Base-by-base conservation (phyloP, 2,329 filamentous ascomycete genomes). In the Fusarium cyanostomum region DNA sequence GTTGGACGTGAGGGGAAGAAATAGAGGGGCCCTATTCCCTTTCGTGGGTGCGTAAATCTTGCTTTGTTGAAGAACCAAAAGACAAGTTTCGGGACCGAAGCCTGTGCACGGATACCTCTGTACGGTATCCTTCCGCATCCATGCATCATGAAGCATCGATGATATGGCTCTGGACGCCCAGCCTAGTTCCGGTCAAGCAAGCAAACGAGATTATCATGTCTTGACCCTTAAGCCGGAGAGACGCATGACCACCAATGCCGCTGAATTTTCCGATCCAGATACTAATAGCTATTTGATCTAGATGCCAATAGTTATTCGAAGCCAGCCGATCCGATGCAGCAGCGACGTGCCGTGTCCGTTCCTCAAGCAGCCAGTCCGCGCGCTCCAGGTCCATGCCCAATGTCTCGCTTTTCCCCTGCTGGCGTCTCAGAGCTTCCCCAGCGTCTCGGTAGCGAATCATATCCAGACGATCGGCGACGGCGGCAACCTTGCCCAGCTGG, bases 391-490 rank as follows among this genome's bases (percentile, higher is more conserved):
- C 42, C 52, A 56, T 49, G 56, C 42, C 52, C 52, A 67, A 53
- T 67, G 64, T 57, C 63, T 66, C 62, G 50, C 44, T 33, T 56
- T 66, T 59, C 42, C 65, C 64, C 59, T 60, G 52, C 42, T 59
- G 63, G 59, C 50, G 45, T 59, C 46, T 56, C 57, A 49, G 57
- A 30, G 41, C 61, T 52, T 73, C 63, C 38, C 73, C 74, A 69
- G 60, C 57, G 43, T 54, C 31, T 58, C 57, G 74, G 72, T 76
- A 76, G 70, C 74, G 67, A 74, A 75, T 73, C 71, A 72, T n/a
- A 68, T 28, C 13, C 42, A 13, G 34, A 46, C 21, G 55, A 61
- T 62, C 62, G 46, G 59, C 64, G 56, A 50, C 52, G 52, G 55
- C 61, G 57, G 57, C 51, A 70, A 73, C 71, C 71, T 71, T 72